Conservation (phyloP, 768 basidiomycete genomes). For the Pleurotus cornucopiae region DNA sequence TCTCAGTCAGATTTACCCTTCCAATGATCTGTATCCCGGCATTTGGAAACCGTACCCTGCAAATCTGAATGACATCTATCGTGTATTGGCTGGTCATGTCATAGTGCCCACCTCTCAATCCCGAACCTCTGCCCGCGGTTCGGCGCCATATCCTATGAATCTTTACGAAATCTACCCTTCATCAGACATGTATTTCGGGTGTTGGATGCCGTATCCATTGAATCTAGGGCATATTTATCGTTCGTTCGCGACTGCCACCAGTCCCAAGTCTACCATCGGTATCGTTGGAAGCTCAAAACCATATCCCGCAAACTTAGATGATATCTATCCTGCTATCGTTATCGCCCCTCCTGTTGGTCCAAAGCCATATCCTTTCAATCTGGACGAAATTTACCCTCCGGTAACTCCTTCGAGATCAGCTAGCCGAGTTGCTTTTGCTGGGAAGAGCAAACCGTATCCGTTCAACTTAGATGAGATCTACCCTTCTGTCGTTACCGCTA, state of each 20-base stretch:
- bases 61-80: no score
- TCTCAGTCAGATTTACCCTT: not conserved
- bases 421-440: not conserved
- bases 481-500: slow-evolving; percentile 14
- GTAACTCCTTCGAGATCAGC: not conserved
- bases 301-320: slow-evolving; percentile 30
- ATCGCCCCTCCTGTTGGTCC: not conserved
- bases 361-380: not conserved
- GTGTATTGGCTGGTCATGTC: no score
- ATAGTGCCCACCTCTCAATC: no score
- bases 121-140: not conserved
- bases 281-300: slow-evolving; percentile 13
- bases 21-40: no score
- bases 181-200: no score
- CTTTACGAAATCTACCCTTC: not conserved
- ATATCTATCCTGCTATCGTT: not conserved
- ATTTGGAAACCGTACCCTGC: no score
- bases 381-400: not conserved
- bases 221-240: no score
- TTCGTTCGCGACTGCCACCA: not conserved
- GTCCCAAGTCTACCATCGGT: not conserved
- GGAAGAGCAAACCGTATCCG: slow-evolving; percentile 27
- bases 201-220: no score
- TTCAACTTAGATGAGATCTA: slow-evolving; percentile 29
- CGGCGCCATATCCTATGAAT: not conserved